Base-by-base conservation (phyloP, 768 basidiomycete species). In the Lentinula guzmanii region DNA sequence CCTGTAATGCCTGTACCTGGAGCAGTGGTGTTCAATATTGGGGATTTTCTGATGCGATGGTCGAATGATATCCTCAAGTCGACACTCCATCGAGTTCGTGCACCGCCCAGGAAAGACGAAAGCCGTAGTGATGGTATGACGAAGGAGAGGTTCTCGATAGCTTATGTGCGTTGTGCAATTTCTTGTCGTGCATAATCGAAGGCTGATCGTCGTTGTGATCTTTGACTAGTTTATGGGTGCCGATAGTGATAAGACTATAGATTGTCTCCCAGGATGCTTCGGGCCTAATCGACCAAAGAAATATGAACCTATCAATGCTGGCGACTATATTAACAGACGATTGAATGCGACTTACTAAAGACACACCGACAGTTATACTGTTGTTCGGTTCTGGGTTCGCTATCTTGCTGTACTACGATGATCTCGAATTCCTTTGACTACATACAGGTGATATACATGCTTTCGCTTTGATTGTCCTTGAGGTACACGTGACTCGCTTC, bases 91-190 rank as follows among this genome's bases (percentile, higher is more conserved):
- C 74, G 75, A 15, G 75, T 77, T 15, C 68, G 71, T 39, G 71
- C 70, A 2, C 73, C 70, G 15, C 67, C 63, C 60, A 13, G 63
- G 45, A 42, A 60, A 46, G 31, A 67, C 43, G 62, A 58, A n/a
- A 64, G 28, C 13, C 24, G 16, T 24, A 28, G 48, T 43, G 42
- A 41, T 33, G 58, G 58, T 10, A 72, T 76, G 68, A 73, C 75
- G 2, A 72, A 71, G 6, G 73, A 74, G 24, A 70, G 79, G 28
- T 79, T 76, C 64, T 79, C 78, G 2, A 81, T 81, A 51, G 78
- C 79, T 10, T 80, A 77, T 67, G 74, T 76, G 43, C 42, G 73
- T 65, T 31, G 41, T 46, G 15, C 13, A 42, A 37, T 28, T 28
- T 16, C n/a, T 28, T 41, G 16, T 37, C 24, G 13, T 31, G 24